These are phyloP conservation scores for Lasiosphaeria hispida DNA, from an alignment of 495 filamentous ascomycete genomes.

Conservation along the genomic window DNA sequence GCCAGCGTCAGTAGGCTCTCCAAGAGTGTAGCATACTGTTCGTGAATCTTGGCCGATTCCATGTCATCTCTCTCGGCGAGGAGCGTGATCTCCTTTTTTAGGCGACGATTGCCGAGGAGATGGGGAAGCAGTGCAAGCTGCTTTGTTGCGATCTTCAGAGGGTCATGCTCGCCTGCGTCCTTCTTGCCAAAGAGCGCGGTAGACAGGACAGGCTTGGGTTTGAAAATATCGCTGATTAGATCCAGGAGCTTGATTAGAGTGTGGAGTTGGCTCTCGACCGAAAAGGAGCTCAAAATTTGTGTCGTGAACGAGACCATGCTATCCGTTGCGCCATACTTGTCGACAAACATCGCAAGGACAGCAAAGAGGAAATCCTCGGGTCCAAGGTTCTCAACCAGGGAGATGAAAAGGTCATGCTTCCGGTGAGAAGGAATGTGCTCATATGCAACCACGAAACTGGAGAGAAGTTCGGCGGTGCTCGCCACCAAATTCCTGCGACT, in stretches of 20 bases:
- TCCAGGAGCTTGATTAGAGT: slow-evolving; percentile 70
- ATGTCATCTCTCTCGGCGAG: slow-evolving; percentile 55
- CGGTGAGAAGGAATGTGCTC: slow-evolving; percentile 89
- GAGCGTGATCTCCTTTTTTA: slow-evolving; percentile 48
- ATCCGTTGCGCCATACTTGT: slow-evolving; percentile 60
- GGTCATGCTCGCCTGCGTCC: slow-evolving; percentile 56
- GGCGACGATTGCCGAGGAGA: slow-evolving; percentile 48
- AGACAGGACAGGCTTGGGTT: slow-evolving; percentile 66
- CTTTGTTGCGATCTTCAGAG: slow-evolving; percentile 57
- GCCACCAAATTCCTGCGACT: slow-evolving; percentile 72
- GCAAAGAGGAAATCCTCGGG: slow-evolving; percentile 77
- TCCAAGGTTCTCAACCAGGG: slow-evolving; percentile 78
- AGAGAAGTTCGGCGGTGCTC: slow-evolving; percentile 78
- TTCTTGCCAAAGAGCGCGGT: slow-evolving; percentile 64
- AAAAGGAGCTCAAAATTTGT: slow-evolving; percentile 55
- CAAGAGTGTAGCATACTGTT: slow-evolving; percentile 68
- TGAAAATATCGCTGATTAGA: slow-evolving; percentile 68
- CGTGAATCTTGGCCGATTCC: slow-evolving; percentile 59
- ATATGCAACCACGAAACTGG: slow-evolving; percentile 91
- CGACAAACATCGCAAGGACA: slow-evolving; percentile 66
- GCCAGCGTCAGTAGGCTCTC: slow-evolving; percentile 63
- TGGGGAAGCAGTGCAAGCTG: slow-evolving; percentile 59
- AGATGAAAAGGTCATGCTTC: slow-evolving; percentile 73
- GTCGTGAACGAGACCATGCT: slow-evolving; percentile 51
- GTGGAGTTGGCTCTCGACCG: slow-evolving; percentile 64